These are phyloP conservation scores for Coemansia sp. DNA, from an alignment of 192 early-diverging fungal species.

Conservation along the genomic window DNA sequence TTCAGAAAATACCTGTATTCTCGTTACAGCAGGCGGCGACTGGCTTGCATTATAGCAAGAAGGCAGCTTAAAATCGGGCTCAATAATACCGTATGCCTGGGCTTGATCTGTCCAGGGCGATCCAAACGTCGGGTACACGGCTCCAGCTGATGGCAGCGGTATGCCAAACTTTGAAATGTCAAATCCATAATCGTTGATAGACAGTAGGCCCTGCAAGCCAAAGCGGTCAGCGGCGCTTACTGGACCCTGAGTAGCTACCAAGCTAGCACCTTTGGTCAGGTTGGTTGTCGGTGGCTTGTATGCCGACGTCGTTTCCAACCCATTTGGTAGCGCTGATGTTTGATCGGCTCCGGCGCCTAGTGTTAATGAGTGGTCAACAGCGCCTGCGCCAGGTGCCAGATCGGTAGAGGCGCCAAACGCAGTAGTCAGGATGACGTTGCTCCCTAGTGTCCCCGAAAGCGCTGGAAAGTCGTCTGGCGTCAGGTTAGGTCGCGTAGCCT, in stretches of 20 bases:
- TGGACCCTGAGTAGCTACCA: slow-evolving; percentile 14
- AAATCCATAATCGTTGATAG: slow-evolving; percentile 82
- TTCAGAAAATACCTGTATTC: slow-evolving; percentile 73
- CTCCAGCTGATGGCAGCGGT: slow-evolving; percentile 68
- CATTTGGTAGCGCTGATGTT: slow-evolving; percentile 14
- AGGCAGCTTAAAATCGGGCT: slow-evolving; percentile 84
- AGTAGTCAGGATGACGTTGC: not conserved
- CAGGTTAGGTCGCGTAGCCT: slow-evolving; percentile 17
- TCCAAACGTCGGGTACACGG: slow-evolving; percentile 84
- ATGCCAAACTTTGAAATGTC: slow-evolving; percentile 87
- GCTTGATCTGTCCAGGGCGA: slow-evolving; percentile 84
- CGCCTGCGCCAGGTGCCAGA: slow-evolving; percentile 17
- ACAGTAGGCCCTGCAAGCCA: slow-evolving; percentile 85
- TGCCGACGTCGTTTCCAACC: slow-evolving; percentile 28
- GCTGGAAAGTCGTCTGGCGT: slow-evolving; percentile 47
- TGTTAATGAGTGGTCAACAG: slow-evolving; percentile 15
- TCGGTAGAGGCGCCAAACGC: slow-evolving; percentile 5
- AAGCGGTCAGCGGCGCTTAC: slow-evolving; percentile 58
- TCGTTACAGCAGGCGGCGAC: slow-evolving; percentile 68
- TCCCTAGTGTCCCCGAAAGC: slow-evolving; percentile 16
- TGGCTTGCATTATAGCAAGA: slow-evolving; percentile 78
- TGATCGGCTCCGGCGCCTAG: slow-evolving; percentile 8
- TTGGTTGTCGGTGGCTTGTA: slow-evolving; percentile 35
- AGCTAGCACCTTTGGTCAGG: slow-evolving; percentile 21
- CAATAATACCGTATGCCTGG: slow-evolving; percentile 62